Evolutionary conservation across 2,329 filamentous ascomycete genomes (phyloP), one percentile per base, ranked within the genome.

Genomic region (Rutstroemia sydowiana): DNA sequence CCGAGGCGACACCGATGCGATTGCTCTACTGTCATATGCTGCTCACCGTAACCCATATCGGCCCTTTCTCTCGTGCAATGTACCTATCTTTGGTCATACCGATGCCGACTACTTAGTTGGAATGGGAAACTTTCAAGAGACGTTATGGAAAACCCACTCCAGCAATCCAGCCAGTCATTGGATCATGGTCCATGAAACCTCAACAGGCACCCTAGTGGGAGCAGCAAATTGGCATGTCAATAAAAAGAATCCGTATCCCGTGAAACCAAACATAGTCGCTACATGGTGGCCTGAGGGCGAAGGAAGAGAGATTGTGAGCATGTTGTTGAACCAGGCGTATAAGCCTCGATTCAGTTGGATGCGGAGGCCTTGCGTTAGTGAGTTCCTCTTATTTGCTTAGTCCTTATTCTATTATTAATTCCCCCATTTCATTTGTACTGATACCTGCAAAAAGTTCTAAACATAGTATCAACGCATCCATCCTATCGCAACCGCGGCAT

Each of bases 381-480:
- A 4, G 10, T 28, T 21, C 14, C 18, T 2, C 3, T 37, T 20
- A 36, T 8, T 18, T 13, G n/a, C 28, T 10, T 5, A 32, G 5
- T 37, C 5, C 10, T 28, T 18, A 10, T 37, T 10, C 1, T 26
- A 13, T 6, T 3, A 18, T 13, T 13, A 28, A 18, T 47, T 7
- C 1, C 26, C 1, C 8, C 3, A 30, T 16, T 20, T 16, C 16
- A 5, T 47, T 26, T 37, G 23, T 21, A 28, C 14, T 20, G 5
- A 8, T 10, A 16, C 36, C 16, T 20, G 1, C n/a, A 13, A 26
- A 8, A 7, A 47, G 45, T 47, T 21, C 45, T 20, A 8, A 39
- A 47, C 6, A 47, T 47, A 5, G 13, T 47, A 39, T 20, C 31
- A 20, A 47, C 45, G 5, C 45, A 47, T 39, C 45, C 45, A 9